Base-by-base conservation (phyloP, 352 stramenopile genomes). In the Globisporangium nagaii region DNA sequence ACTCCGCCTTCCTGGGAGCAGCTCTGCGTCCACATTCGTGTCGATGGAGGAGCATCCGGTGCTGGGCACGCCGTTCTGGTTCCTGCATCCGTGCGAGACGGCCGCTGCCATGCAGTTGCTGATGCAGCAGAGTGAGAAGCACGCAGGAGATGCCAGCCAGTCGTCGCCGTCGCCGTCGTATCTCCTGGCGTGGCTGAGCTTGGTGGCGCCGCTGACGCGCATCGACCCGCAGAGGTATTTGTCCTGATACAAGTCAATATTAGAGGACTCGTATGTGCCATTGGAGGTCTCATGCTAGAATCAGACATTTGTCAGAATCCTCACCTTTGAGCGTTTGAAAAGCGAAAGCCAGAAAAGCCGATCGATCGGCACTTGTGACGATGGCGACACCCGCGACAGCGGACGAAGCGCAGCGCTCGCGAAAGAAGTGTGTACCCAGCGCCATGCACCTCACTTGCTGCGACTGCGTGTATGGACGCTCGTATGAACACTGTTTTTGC, bases 1-100 rank as follows among this genome's bases (percentile, higher is more conserved):
- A 4, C 51, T 84, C 2, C 50, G 69, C 0, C 57, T 86, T 28
- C 55, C 78, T 24, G 75, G 74, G 1, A 71, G 61, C 34, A 73
- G 67, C 30, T 35, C 27, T 4, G 54, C 44, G n/a, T 49, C 60
- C 20, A 49, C 61, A 6, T 66, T 90, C 20, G 64, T 89, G 19
- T 71, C 71, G 0, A 77, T 90, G 68, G 84, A 90, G 22, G 67
- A 86, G 35, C 84, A 93, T 42, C 77, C 77, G 2, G 70, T 92
- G 12, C 53, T 88, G 15, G 75, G 75, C 45, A 75, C 70, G 24
- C 80, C 82, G 0, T 90, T 86, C 63, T 75, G 76, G 57, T 77
- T 90, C 25, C 43, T 93, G 11, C 84, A 93, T 58, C 84, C 84
- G 20, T 93, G 84, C 39, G 84, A 93, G 60, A 93, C 81, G 20